These are phyloP conservation scores for Fraxinus latifolia DNA, from an alignment of 305 asterid species.

Conservation along the genomic window DNA sequence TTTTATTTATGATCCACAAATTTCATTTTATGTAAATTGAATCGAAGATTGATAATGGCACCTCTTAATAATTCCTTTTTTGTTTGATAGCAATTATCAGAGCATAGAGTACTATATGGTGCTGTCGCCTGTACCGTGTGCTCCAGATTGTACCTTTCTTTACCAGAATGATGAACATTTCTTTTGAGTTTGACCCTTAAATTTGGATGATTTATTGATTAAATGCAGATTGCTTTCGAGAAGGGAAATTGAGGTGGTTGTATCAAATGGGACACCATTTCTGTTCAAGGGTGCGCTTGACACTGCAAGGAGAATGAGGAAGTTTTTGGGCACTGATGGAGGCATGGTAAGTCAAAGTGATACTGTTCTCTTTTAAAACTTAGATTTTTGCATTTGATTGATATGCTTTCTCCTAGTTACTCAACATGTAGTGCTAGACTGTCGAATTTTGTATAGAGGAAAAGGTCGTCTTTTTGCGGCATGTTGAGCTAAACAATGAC, in stretches of 20 bases:
- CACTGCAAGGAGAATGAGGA: slow-evolving; percentile 67
- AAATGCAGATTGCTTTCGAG: slow-evolving; percentile 61
- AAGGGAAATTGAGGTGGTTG: slow-evolving; percentile 73
- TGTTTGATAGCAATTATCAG: not conserved
- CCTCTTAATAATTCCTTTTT: not conserved
- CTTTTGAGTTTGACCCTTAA: not conserved
- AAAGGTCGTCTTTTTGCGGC: not conserved
- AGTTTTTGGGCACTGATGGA: slow-evolving; percentile 64
- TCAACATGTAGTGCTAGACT: not conserved
- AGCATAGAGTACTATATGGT: not conserved
- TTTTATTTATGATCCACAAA: not conserved
- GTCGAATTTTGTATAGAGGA: not conserved
- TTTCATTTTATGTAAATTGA: not conserved
- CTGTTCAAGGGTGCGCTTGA: slow-evolving; percentile 76
- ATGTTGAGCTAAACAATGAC: not conserved
- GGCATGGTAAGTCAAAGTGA: slow-evolving; percentile 42
- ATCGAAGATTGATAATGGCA: not conserved
- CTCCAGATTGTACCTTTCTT: not conserved
- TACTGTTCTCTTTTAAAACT: not conserved
- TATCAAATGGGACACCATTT: slow-evolving; percentile 82
- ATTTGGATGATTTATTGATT: slow-evolving; percentile 1
- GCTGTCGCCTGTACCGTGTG: not conserved
- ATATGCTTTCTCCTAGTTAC: slow-evolving; percentile 5
- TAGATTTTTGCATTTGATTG: slow-evolving; percentile 7
- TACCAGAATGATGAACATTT: not conserved